Conservation (phyloP, 2,329 filamentous ascomycete species). For the Didymella pomorum region DNA sequence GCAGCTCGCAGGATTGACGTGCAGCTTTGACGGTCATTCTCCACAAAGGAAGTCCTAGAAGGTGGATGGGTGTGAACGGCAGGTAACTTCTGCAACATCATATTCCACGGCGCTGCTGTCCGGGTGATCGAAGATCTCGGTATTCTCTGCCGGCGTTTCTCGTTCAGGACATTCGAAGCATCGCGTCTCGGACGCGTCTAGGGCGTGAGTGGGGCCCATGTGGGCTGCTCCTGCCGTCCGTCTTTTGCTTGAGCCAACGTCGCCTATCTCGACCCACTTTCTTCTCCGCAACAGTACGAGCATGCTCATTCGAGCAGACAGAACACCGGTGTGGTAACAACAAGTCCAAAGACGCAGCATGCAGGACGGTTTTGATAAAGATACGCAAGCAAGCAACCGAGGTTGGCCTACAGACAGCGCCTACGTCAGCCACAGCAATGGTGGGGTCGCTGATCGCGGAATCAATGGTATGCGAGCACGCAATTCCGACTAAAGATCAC, state of each 20-base stretch:
- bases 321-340: not conserved
- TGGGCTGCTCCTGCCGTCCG: conserved; percentile 8
- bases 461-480: conserved; percentile 37
- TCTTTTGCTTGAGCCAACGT: conserved; percentile 18
- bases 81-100: not conserved
- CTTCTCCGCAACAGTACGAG: not conserved
- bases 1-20: no score
- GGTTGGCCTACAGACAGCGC: no score
- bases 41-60: no score
- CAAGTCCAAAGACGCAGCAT: not conserved
- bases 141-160: not conserved
- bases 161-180: not conserved
- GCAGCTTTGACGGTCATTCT: no score
- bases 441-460: conserved; percentile 24
- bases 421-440: conserved; percentile 19
- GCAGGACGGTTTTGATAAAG: not conserved
- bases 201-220: conserved; percentile 19
- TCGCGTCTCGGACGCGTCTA: conserved; percentile 15
- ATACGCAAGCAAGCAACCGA: conserved; percentile 12
- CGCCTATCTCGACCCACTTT: conserved; percentile 3
- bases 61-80: not conserved
- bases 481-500: conserved; percentile 41
- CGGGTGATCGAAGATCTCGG: not conserved
- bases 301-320: not conserved
- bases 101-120: not conserved